Conservation (phyloP, 257 asterid species). For the Solanum pennellii region DNA sequence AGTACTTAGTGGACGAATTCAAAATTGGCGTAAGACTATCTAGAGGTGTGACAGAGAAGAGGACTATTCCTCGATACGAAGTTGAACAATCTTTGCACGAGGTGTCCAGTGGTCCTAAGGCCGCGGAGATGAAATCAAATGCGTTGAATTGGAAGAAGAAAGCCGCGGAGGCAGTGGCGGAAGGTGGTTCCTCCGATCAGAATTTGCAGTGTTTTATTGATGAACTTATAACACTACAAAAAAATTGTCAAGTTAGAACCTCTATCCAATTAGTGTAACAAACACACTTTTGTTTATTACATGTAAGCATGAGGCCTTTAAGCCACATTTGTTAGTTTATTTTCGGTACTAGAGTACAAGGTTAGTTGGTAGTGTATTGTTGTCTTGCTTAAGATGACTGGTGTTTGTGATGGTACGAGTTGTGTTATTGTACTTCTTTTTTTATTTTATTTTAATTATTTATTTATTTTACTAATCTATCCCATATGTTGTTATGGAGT, state of each 20-base stretch:
- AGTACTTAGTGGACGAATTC: background rate
- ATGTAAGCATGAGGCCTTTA: no score
- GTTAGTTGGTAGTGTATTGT: no score
- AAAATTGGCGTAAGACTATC: background rate
- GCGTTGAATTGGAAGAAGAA: slow-evolving; percentile 2
- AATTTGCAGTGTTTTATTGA: background rate
- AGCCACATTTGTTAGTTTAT: no score
- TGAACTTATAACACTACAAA: background rate
- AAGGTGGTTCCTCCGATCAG: background rate
- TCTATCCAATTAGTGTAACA: background rate
- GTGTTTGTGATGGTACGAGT: no score
- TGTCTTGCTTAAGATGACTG: no score
- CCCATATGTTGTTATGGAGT: no score
- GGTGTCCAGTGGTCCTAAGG: background rate
- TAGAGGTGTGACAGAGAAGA: background rate
- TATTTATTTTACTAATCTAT: no score
- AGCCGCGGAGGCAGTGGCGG: background rate
- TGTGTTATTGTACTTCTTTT: no score
- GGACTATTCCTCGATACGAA: background rate
- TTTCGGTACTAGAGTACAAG: no score
- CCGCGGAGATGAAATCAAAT: background rate
- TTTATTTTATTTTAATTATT: no score
- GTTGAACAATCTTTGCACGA: background rate
- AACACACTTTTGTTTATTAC: no score
- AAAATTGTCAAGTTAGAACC: background rate